Conservation (phyloP, 305 asterid genomes). For the Fraxinus xanthoxyloides region DNA sequence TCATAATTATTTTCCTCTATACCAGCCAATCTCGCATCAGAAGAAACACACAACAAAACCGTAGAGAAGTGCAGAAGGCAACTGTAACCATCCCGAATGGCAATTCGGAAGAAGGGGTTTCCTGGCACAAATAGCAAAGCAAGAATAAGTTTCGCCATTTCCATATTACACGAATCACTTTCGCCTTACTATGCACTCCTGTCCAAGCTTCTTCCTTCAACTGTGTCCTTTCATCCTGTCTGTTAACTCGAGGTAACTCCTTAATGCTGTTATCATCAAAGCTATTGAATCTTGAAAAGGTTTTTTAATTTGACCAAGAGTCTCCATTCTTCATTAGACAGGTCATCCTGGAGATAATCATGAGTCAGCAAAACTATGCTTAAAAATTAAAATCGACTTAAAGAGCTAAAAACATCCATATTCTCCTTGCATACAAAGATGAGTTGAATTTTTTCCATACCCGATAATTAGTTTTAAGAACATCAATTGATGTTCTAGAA, state of each 20-base stretch:
- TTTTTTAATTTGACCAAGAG: constrained; percentile 70
- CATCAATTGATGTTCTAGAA: constrained; percentile 79
- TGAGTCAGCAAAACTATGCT: background rate
- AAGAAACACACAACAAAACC: background rate
- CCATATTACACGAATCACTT: background rate
- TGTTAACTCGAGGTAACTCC: background rate
- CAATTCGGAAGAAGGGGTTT: background rate
- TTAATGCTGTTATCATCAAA: background rate
- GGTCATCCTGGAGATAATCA: constrained; percentile 55
- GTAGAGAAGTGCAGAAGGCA: background rate
- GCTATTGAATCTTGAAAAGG: constrained; percentile 54
- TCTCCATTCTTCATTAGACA: constrained; percentile 65
- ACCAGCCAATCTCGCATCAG: background rate
- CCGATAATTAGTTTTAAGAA: constrained; percentile 83
- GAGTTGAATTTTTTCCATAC: constrained; percentile 34
- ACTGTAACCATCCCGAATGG: background rate
- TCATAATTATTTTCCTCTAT: background rate
- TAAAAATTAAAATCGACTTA: background rate
- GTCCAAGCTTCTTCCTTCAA: background rate
- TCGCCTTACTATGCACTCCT: background rate
- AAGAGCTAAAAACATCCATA: background rate
- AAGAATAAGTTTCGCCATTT: background rate
- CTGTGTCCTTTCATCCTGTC: background rate
- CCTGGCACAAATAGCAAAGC: background rate
- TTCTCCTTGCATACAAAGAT: background rate